phyloP scores from a whole-genome alignment of 2,329 filamentous ascomycete species.

The Stagonosporopsis rhizophila region DNA sequence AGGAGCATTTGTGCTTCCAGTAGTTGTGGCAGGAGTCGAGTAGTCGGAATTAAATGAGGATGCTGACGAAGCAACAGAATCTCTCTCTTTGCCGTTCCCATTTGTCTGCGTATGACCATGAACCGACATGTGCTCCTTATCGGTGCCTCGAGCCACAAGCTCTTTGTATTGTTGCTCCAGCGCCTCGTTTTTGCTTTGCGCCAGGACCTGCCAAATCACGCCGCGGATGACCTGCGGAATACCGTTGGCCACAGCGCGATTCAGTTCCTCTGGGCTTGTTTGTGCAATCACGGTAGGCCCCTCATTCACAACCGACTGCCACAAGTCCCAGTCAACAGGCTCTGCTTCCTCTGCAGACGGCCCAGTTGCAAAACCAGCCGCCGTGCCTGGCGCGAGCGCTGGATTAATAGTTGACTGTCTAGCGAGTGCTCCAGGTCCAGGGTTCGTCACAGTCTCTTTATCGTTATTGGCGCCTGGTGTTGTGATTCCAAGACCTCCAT shows the following conservation, averaged over 20 bases:
- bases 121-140: conserved; percentile 65
- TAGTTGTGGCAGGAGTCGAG: conserved; percentile 67
- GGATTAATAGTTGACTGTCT: conserved; percentile 71
- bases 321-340: conserved; percentile 97
- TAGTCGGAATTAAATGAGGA: conserved; percentile 84
- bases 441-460: conserved; percentile 44
- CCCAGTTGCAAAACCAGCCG: conserved; percentile 78
- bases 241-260: conserved; percentile 86
- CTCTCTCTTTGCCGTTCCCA: conserved; percentile 65
- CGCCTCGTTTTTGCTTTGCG: conserved; percentile 92
- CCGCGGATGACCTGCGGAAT: conserved; percentile 95
- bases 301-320: conserved; percentile 95
- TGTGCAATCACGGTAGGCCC: conserved; percentile 87
- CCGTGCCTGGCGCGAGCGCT: conserved; percentile 82
- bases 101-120: conserved; percentile 50
- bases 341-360: conserved; percentile 72
- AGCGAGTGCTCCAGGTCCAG: conserved; percentile 41
- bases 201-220: conserved; percentile 98
- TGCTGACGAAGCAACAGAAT: conserved; percentile 75
- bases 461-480: conserved; percentile 49
- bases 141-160: conserved; percentile 78
- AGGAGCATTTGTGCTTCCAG: conserved; percentile 48
- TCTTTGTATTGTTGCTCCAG: conserved; percentile 87
- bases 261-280: conserved; percentile 88
- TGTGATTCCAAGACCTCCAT: conserved; percentile 53